Evolutionary conservation across 345 rosid genomes (phyloP), one percentile per base, ranked within the genome.

Genomic region (Gossypium turneri): DNA sequence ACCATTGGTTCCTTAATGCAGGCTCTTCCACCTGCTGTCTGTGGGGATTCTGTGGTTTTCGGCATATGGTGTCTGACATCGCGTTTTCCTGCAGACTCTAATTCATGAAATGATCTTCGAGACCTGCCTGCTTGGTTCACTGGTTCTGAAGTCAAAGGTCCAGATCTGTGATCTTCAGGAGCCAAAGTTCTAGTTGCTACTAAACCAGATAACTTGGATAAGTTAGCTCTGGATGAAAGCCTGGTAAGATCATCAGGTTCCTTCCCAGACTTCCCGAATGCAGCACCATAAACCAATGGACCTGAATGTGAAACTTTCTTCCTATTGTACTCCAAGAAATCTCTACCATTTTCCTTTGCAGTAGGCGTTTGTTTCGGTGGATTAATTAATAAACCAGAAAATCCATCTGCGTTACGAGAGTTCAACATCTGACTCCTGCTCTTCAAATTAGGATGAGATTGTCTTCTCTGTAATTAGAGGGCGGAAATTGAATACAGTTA

Each of bases 231-330:
- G 11, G 65, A 62, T 25, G 86, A 67, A 53, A 73, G 22, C 44
- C 57, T 51, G 16, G 64, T 61, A 71, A 77, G 75, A 72, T 84
- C 76, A 62, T 82, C 78, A 20, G 45, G 70, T 61, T 83, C 83
- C 67, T 79, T 85, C 19, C 81, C 78, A 12, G 74, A 48, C 79
- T 84, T 88, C 27, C 72, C 73, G 78, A 77, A 80, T 73, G 76
- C 75, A 15, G 65, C 25, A 15, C 87, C 86, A 9, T 73, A 85
- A 66, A 80, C 82, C 74, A 88, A 67, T 12, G 95, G 92, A 53
- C 91, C 95, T 7, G 95, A 87, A 78, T 81, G 85, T 7, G 91
- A 86, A 56, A 81, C 85, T 75, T 85, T 81, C 79, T 55, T 76
- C 7, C 74, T 76, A 13, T 78, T 81, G 65, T 81, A 75, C 22